Evolutionary conservation across 768 basidiomycete genomes (phyloP), one percentile per base, ranked within the genome.

Genomic region (Lactarius hatsudake): DNA sequence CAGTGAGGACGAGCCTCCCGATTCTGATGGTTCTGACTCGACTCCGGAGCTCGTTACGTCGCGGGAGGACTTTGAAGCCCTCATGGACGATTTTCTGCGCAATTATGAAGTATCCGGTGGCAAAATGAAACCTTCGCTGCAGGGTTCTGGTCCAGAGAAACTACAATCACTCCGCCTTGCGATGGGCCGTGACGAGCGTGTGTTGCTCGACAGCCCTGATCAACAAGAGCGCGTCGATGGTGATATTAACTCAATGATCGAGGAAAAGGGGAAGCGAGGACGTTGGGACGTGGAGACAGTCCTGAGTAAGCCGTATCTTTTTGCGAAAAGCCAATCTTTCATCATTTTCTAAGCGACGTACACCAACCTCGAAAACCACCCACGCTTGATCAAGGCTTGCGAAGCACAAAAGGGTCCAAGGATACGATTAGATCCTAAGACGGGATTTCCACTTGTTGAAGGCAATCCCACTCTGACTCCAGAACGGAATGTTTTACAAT

Each of bases 211-310:
- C 57, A 78, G 78, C 59, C 80, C 78, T 30, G 84, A 84, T 3
- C 82, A 83, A 34, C 54, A 63, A 13, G 59, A 38, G 30, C 83
- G 81, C 43, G 78, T 78, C 3, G 82, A 82, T 1, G 79, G 78
- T 6, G 78, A 76, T n/a, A 74, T 84, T 40, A 77, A 80, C 32
- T 76, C 79, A 68, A 78, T 77, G 7, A 74, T 78, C 13, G 69
- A 79, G 63, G 67, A 76, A 61, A 83, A 84, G 58, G 84, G 86
- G 71, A 85, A 87, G 63, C 87, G 89, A 71, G 88, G 90, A 69
- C 79, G 86, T 55, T 99, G 97, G 97, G 97, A 99, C 75, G 96
- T 93, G 68, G 96, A 99, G 76, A 97, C 94, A 1, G 91, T 99
- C 45, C 80, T 99, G 2, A 88, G 96, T 96, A 76, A 76, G 91